Percentiles rank a stretch among this genome's conserved stretches.
Evolutionary conservation across 2,329 filamentous ascomycete genomes (phyloP).

Genomic region (Gaeumannomyces tritici): DNA sequence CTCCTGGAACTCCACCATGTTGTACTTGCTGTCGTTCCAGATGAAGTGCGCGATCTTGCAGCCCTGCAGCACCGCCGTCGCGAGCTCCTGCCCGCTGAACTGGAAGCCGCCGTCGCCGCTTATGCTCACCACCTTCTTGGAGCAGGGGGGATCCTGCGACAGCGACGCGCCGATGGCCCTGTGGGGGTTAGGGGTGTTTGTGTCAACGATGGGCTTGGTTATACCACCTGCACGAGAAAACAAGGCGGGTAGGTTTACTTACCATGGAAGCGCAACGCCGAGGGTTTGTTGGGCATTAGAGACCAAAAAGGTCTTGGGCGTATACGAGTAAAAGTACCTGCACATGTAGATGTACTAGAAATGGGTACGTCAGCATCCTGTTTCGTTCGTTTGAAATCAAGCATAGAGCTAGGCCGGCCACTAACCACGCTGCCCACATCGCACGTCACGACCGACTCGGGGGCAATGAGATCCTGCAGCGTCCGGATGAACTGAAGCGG

Average conservation of each 20-base stretch:
- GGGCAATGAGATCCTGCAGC: conserved; percentile 27
- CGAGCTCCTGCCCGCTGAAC: conserved; percentile 34
- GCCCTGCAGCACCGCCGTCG: conserved; percentile 32
- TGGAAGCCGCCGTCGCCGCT: conserved; percentile 39
- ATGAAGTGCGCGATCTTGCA: conserved; percentile 40
- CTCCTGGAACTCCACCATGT: conserved; percentile 42
- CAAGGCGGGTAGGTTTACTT: background rate
- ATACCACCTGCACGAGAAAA: too few relatives aligned
- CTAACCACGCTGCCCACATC: conserved; percentile 31
- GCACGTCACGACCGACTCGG: conserved; percentile 29
- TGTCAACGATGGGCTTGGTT: background rate
- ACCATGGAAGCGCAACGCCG: conserved; percentile 9
- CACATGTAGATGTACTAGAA: conserved; percentile 34
- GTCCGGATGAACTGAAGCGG: conserved; percentile 33
- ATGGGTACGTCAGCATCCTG: too few relatives aligned
- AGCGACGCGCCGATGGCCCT: conserved; percentile 38
- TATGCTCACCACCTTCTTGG: conserved; percentile 31
- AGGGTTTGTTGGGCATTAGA: conserved; percentile 39
- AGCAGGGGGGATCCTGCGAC: conserved; percentile 28
- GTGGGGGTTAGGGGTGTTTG: conserved; percentile 18
- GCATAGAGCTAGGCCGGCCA: too few relatives aligned
- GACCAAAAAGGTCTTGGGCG: conserved; percentile 32
- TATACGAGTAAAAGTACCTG: conserved; percentile 32
- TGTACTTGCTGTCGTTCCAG: conserved; percentile 38
- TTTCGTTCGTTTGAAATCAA: too few relatives aligned